phyloP scores from a whole-genome alignment of 306 rosid species.

The Cucumis melo region DNA sequence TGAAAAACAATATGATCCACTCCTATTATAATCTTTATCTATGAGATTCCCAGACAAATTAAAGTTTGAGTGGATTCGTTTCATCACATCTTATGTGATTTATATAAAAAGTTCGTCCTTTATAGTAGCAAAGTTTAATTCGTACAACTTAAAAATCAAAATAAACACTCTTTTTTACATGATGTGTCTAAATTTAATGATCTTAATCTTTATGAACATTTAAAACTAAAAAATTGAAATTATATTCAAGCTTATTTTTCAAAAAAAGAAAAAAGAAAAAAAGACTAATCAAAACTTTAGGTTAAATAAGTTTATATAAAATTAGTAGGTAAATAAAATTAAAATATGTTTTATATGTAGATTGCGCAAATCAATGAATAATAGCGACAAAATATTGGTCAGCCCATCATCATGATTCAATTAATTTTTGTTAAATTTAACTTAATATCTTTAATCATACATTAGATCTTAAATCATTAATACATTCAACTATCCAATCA shows the following conservation, averaged over 20 bases:
- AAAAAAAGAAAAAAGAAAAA: too few relatives aligned
- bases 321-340: too few relatives aligned
- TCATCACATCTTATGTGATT: neutral
- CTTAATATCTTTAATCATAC: neutral
- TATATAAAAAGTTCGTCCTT: neutral
- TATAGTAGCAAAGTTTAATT: neutral
- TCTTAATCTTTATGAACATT: too few relatives aligned
- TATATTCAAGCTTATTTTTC: too few relatives aligned
- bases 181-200: too few relatives aligned
- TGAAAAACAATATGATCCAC: neutral
- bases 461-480: neutral
- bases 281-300: too few relatives aligned
- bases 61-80: neutral
- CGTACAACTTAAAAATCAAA: neutral
- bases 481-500: neutral
- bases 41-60: neutral
- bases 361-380: neutral
- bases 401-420: neutral
- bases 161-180: too few relatives aligned
- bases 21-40: neutral
- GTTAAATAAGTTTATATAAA: too few relatives aligned
- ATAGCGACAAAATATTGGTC: neutral
- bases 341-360: too few relatives aligned
- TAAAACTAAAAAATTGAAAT: too few relatives aligned
- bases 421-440: too few relatives aligned